Evolutionary conservation across 192 early-diverging fungal species (phyloP).

Genomic region (Pilobolus umbonatus): DNA sequence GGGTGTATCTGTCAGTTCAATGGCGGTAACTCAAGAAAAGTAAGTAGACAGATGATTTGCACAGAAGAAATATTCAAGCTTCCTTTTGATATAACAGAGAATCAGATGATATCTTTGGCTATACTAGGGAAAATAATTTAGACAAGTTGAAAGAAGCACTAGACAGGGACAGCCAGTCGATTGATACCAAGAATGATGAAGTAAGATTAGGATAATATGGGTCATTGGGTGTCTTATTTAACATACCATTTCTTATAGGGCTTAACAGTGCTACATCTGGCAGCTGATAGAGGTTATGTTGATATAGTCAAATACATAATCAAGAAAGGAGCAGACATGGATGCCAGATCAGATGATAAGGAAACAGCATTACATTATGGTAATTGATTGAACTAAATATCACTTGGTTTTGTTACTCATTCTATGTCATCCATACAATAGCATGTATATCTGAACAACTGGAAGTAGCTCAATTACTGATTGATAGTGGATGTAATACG

Average conservation of each 20-base stretch:
- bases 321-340: slow-evolving; percentile 25
- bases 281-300: slow-evolving; percentile 45
- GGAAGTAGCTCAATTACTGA: slow-evolving; percentile 15
- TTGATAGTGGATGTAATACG: slow-evolving; percentile 14
- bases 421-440: too few species aligned
- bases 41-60: neutral
- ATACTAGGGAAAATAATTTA: slow-evolving; percentile 12
- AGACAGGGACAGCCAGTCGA: neutral
- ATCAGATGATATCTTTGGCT: slow-evolving; percentile 14
- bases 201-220: slow-evolving; percentile 4
- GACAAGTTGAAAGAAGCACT: slow-evolving; percentile 3
- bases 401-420: too few species aligned
- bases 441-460: slow-evolving; percentile 32
- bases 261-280: slow-evolving; percentile 49
- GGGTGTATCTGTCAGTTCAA: slow-evolving; percentile 33
- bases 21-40: slow-evolving; percentile 29
- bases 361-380: slow-evolving; percentile 33
- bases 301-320: slow-evolving; percentile 41
- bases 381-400: slow-evolving; percentile 3
- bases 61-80: too few species aligned
- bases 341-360: slow-evolving; percentile 15
- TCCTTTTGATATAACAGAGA: slow-evolving; percentile 11
- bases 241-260: slow-evolving; percentile 34
- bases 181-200: slow-evolving; percentile 19
- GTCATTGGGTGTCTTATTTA: too few species aligned